These are phyloP conservation scores for Chaetomiaceae sp. DNA, from an alignment of 2,329 filamentous ascomycete species.

Conservation along the genomic window DNA sequence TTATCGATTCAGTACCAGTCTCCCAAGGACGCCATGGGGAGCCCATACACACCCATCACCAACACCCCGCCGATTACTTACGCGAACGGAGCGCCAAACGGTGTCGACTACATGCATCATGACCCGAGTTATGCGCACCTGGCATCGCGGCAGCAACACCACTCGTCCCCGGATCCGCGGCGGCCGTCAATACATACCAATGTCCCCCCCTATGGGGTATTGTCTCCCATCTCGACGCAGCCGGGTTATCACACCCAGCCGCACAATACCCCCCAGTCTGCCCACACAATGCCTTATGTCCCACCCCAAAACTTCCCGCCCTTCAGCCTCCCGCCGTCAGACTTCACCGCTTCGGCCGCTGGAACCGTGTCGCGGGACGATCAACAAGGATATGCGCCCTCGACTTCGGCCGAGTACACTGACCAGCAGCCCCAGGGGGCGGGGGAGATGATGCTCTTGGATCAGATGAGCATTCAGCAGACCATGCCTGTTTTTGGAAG, in stretches of 20 bases:
- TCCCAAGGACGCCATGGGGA: slow-evolving; percentile 40
- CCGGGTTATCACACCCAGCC: slow-evolving; percentile 46
- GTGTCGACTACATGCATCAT: slow-evolving; percentile 42
- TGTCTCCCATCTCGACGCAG: slow-evolving; percentile 49
- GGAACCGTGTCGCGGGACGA: slow-evolving; percentile 32
- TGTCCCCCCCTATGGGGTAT: slow-evolving; percentile 45
- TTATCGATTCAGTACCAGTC: slow-evolving; percentile 42
- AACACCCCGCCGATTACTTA: slow-evolving; percentile 39
- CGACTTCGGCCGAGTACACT: slow-evolving; percentile 40
- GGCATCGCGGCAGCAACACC: slow-evolving; percentile 32
- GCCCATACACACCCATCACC: slow-evolving; percentile 44
- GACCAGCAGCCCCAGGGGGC: slow-evolving; percentile 42
- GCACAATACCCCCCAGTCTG: slow-evolving; percentile 41
- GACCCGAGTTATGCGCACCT: slow-evolving; percentile 34
- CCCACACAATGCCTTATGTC: slow-evolving; percentile 43
- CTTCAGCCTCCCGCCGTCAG: slow-evolving; percentile 58
- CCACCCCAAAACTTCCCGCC: slow-evolving; percentile 57
- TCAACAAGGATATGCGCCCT: slow-evolving; percentile 33
- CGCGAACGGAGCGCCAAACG: slow-evolving; percentile 33
- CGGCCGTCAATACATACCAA: slow-evolving; percentile 45
- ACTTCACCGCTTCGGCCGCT: slow-evolving; percentile 42
- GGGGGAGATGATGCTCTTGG: slow-evolving; percentile 55
- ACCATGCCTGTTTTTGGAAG: slow-evolving; percentile 83
- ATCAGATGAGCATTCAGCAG: slow-evolving; percentile 58
- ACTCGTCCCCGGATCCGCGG: slow-evolving; percentile 39